Base-by-base conservation (phyloP, 805 yeast species). In the Cyberlindnera lachancei region DNA sequence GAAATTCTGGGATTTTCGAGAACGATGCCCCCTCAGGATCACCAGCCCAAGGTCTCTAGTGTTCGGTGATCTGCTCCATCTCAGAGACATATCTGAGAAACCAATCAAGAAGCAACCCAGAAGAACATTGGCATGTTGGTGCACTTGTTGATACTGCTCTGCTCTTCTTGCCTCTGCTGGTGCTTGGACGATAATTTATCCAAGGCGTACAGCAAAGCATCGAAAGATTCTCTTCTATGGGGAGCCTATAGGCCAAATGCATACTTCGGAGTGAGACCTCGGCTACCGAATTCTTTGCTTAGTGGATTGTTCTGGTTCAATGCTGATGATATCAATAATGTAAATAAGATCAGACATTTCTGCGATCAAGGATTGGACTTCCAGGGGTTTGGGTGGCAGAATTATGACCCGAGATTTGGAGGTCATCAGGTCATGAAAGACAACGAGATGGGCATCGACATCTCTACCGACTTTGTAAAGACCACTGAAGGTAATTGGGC, bases 261-360 rank as follows among this genome's bases (percentile, higher is more conserved):
- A 26, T 92, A 88, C 57, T 63, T 88, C 38, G 97, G 97, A 2
- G 61, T 92, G 29, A 67, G 88, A 28, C 95, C 97, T 3, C 64
- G 90, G 5, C 23, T 30, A 15, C 95, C 96, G 2, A 67, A 74
- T 22, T 74, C 90, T 2, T 64, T 92, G 31, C 50, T 79, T 36
- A 62, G 85, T 11, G 97, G 97, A 0, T 60, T 88, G 17, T 73
- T 90, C 76, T 90, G 97, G 97, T 84, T 75, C 60, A 77, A 78
- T 48, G 68, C 73, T 5, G 79, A 82, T 38, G 58, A 63, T 18
- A 64, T 70, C 37, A 56, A 59, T 5, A 80, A 80, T 2, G 46
- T 84, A 10, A 58, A 64, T 5, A 59, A 64, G 15, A 55, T 80
- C 16, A 73, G 95, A 45, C 95, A 87, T 55, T 66, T 70, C 34